Conservation (phyloP, 768 basidiomycete genomes). For the Xerocomellus amylosporus region DNA sequence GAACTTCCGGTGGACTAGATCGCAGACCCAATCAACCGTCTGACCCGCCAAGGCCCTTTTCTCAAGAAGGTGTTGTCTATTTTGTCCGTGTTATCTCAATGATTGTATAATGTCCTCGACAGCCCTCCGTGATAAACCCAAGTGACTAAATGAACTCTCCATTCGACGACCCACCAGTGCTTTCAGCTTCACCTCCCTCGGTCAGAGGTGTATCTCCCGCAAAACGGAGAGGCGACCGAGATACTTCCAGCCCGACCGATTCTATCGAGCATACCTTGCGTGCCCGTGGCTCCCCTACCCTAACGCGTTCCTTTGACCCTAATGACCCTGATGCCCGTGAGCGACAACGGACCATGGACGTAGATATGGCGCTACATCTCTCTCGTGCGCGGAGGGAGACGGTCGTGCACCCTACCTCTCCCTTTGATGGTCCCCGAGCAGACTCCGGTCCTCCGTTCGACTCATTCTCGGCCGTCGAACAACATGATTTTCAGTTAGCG, state of each 20-base stretch:
- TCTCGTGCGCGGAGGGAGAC: conserved; percentile 71
- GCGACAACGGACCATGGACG: conserved; percentile 90
- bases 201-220: conserved; percentile 39
- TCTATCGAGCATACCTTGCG: conserved; percentile 40
- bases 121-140: neutral
- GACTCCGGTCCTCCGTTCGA: conserved; percentile 37
- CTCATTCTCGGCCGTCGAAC: conserved; percentile 47
- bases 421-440: conserved; percentile 32
- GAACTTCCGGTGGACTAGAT: neutral
- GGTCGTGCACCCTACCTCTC: conserved; percentile 37
- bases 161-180: conserved; percentile 29
- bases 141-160: conserved; percentile 38
- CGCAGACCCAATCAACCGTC: neutral
- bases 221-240: conserved; percentile 33
- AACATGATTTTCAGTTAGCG: conserved; percentile 44
- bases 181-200: conserved; percentile 45
- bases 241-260: conserved; percentile 40
- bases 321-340: conserved; percentile 76
- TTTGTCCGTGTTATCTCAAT: neutral
- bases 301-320: conserved; percentile 60
- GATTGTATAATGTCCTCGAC: neutral
- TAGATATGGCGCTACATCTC: conserved; percentile 85
- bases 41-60: neutral
- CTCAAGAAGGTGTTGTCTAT: conserved; percentile 15
- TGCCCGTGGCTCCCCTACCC: conserved; percentile 59